phyloP scores from a whole-genome alignment of 495 filamentous ascomycete genomes.

The Neurospora tetrasperma region DNA sequence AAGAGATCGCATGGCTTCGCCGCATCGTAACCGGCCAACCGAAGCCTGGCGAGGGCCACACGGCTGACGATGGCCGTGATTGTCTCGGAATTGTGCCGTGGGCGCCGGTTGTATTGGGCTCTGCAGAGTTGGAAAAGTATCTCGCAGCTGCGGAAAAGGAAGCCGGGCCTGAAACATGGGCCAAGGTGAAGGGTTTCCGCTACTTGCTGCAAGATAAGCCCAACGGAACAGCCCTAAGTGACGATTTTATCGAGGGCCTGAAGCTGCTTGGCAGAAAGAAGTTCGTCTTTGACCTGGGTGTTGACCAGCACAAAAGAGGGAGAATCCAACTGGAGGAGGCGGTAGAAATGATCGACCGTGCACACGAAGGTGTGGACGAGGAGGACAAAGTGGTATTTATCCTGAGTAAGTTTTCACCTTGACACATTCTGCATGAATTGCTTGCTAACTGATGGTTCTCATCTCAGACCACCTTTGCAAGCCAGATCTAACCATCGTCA shows the following conservation, averaged over 20 bases:
- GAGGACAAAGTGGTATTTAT: constrained; percentile 53
- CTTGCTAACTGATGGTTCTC: not conserved
- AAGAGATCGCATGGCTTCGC: constrained; percentile 57
- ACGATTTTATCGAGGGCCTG: constrained; percentile 57
- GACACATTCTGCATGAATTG: not conserved
- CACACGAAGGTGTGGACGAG: constrained; percentile 47
- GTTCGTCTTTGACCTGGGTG: constrained; percentile 68
- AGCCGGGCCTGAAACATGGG: constrained; percentile 34
- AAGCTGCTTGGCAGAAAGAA: constrained; percentile 52
- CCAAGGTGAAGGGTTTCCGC: constrained; percentile 54
- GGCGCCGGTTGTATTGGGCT: constrained; percentile 63
- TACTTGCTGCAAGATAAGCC: constrained; percentile 74
- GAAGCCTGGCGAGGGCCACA: constrained; percentile 49
- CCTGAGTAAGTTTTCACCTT: constrained; percentile 48
- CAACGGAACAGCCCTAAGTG: constrained; percentile 46
- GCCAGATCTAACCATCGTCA: constrained; percentile 53
- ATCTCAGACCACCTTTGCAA: constrained; percentile 75
- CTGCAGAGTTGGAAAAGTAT: constrained; percentile 39
- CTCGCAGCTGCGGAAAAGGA: constrained; percentile 39
- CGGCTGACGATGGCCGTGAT: constrained; percentile 34
- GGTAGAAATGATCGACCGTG: constrained; percentile 58
- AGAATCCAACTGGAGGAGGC: constrained; percentile 61
- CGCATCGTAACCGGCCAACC: constrained; percentile 53
- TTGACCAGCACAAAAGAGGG: constrained; percentile 62
- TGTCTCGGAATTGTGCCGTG: constrained; percentile 66